phyloP scores from a whole-genome alignment of 208 protist genomes.

The Acanthamoeba healyi region DNA sequence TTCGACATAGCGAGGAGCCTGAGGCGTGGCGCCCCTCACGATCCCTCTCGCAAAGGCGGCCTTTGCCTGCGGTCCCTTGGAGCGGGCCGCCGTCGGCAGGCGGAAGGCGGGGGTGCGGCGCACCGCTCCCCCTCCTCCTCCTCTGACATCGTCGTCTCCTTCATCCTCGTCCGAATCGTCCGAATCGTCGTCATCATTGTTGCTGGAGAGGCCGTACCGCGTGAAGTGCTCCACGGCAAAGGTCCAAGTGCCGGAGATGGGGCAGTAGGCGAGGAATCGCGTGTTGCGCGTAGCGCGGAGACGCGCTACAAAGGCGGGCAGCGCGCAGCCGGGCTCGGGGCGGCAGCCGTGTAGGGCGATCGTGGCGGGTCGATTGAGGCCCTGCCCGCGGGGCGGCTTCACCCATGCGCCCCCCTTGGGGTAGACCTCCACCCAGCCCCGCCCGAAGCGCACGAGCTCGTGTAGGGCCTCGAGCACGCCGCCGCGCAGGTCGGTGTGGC shows the following conservation, averaged over 20 bases:
- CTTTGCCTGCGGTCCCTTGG: neutral
- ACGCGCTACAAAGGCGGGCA: neutral
- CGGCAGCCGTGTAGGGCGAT: slow-evolving; percentile 6
- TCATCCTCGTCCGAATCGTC: neutral
- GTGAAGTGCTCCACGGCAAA: slow-evolving; percentile 58
- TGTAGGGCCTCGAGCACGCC: neutral
- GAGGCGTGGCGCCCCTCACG: neutral
- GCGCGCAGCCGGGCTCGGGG: neutral
- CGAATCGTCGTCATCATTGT: slow-evolving; percentile 18
- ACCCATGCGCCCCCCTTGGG: neutral
- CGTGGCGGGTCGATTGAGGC: slow-evolving; percentile 31
- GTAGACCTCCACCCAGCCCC: slow-evolving; percentile 15
- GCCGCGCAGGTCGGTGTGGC: neutral
- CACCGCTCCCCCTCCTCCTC: neutral
- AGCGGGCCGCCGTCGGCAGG: neutral
- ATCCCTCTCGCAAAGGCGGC: neutral
- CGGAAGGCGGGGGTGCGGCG: neutral
- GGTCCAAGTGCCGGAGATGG: slow-evolving; percentile 17
- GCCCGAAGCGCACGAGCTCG: slow-evolving; percentile 4
- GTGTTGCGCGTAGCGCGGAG: neutral
- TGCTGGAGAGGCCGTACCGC: neutral
- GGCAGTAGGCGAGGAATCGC: slow-evolving; percentile 6
- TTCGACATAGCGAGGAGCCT: neutral
- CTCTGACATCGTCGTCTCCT: neutral
- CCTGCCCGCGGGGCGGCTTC: slow-evolving; percentile 4